Evolutionary conservation across 208 protist species (phyloP).

Genomic region (Wallacemonas sp.): DNA sequence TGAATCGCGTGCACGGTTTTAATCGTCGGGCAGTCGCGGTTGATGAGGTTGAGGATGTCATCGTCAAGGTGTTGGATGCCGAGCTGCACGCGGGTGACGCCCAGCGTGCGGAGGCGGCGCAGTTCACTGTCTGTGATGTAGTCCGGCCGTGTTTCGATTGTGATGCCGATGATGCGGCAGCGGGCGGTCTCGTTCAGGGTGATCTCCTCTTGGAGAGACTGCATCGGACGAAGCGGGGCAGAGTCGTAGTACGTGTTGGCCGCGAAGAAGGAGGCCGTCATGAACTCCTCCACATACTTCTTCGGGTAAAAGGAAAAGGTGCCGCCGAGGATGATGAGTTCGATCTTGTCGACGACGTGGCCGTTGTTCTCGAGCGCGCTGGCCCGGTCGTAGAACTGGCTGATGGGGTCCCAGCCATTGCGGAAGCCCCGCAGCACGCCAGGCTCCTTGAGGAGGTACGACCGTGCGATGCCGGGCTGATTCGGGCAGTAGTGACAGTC

Average conservation of each 20-base stretch:
- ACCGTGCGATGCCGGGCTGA: constrained; percentile 88
- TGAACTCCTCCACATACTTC: constrained; percentile 94
- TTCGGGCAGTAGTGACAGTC: constrained; percentile 95
- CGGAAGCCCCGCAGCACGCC: constrained; percentile 90
- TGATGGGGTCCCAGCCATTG: constrained; percentile 90
- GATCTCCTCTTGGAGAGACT: constrained; percentile 77
- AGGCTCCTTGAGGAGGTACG: constrained; percentile 92
- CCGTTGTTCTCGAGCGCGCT: constrained; percentile 91
- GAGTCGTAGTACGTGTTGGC: constrained; percentile 91
- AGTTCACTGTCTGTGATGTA: constrained; percentile 95
- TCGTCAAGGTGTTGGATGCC: constrained; percentile 99
- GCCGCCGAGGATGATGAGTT: constrained; percentile 99
- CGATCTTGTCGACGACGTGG: constrained; percentile 96
- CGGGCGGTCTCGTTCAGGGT: constrained; percentile 91
- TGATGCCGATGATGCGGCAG: constrained; percentile 98
- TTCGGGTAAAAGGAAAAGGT: constrained; percentile 98
- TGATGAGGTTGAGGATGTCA: constrained; percentile 95
- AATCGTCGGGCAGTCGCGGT: constrained; percentile 96
- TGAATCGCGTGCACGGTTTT: constrained; percentile 94
- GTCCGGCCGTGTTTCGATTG: constrained; percentile 99
- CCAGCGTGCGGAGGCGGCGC: constrained; percentile 80
- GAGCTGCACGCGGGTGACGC: constrained; percentile 98
- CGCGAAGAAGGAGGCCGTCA: constrained; percentile 89
- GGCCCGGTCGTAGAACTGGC: constrained; percentile 92
- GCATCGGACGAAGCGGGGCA: constrained; percentile 58